Evolutionary conservation across 73 alveolate species (phyloP).

Genomic region (Paramecium octaurelia): DNA sequence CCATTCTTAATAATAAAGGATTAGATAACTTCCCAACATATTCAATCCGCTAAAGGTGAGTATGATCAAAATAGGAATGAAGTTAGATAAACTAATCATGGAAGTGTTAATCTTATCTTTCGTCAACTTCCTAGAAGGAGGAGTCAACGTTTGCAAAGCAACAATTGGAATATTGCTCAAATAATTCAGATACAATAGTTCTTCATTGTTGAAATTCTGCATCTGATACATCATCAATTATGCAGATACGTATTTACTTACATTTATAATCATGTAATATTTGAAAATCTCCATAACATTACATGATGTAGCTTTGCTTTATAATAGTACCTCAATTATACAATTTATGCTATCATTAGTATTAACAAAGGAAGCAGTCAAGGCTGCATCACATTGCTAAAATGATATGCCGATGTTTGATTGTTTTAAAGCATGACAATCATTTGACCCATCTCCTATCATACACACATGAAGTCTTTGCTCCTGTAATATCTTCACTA

Average conservation of each 20-base stretch:
- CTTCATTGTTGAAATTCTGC: not conserved
- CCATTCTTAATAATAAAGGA: not conserved
- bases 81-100: not conserved
- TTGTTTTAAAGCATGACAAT: conserved; percentile 47
- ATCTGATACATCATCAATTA: not conserved
- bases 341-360: not conserved
- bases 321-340: not conserved
- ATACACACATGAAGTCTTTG: conserved; percentile 4
- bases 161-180: not conserved
- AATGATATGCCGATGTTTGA: conserved; percentile 47
- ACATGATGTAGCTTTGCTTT: conserved; percentile 19
- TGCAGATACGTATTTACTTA: conserved; percentile 13
- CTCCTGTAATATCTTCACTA: not conserved
- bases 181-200: not conserved
- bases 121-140: not conserved
- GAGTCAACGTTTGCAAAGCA: not conserved
- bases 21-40: not conserved
- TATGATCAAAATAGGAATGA: not conserved
- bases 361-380: conserved; percentile 21
- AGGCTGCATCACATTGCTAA: conserved; percentile 41
- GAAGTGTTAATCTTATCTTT: not conserved
- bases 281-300: not conserved
- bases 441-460: conserved; percentile 60
- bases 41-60: not conserved
- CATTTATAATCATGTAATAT: not conserved